These are phyloP conservation scores for Onygenales sp. DNA, from an alignment of 2,329 filamentous ascomycete species.

Conservation along the genomic window DNA sequence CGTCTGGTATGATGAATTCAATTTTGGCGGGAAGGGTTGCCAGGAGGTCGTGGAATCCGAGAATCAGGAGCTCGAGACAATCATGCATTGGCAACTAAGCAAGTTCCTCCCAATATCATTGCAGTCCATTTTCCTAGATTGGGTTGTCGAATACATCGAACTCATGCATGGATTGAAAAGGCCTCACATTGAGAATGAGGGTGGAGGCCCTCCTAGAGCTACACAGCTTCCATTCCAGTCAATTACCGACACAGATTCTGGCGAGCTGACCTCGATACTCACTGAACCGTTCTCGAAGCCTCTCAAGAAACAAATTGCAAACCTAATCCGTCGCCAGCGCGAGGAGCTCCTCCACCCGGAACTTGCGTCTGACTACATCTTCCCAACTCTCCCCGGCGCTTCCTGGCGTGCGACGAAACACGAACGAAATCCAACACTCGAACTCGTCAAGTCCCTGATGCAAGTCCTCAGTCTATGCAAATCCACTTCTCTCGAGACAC, in stretches of 20 bases:
- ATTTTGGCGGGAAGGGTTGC: slow-evolving; percentile 92
- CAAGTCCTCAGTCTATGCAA: slow-evolving; percentile 87
- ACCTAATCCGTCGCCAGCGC: slow-evolving; percentile 75
- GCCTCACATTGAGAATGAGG: slow-evolving; percentile 43
- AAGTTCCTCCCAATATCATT: slow-evolving; percentile 75
- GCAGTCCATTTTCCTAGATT: slow-evolving; percentile 79
- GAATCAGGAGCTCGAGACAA: slow-evolving; percentile 71
- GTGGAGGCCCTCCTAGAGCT: slow-evolving; percentile 46
- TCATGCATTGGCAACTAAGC: slow-evolving; percentile 98
- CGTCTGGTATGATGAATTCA: slow-evolving; percentile 98
- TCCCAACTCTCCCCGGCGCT: slow-evolving; percentile 60
- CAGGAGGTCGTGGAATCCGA: slow-evolving; percentile 67
- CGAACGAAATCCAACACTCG: slow-evolving; percentile 65
- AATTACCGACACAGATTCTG: slow-evolving; percentile 49
- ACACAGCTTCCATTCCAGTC: slow-evolving; percentile 53
- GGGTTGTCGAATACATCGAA: slow-evolving; percentile 90
- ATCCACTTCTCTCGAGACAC: slow-evolving; percentile 78
- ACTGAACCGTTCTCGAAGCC: slow-evolving; percentile 81
- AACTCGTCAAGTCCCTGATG: slow-evolving; percentile 87
- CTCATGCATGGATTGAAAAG: slow-evolving; percentile 85
- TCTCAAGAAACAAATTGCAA: slow-evolving; percentile 76
- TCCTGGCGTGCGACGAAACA: slow-evolving; percentile 45
- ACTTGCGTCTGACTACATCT: slow-evolving; percentile 74
- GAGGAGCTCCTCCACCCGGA: slow-evolving; percentile 84
- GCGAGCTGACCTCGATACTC: slow-evolving; percentile 56